Evolutionary conservation across 78 protist genomes (phyloP), one percentile per base, ranked within the genome.

Genomic region (Cyanophora paradoxa): DNA sequence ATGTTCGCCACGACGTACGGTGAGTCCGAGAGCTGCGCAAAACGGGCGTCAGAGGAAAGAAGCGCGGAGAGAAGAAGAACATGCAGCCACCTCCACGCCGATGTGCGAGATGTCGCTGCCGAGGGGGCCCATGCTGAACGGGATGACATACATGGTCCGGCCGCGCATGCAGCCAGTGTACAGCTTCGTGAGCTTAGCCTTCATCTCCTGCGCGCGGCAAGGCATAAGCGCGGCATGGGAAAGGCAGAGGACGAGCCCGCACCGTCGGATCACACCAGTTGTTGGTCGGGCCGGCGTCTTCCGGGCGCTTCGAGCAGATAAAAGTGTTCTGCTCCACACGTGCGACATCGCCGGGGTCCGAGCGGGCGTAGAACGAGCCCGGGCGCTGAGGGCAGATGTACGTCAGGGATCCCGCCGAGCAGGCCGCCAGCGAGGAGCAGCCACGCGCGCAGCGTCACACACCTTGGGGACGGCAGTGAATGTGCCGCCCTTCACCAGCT

Each of bases 91-190:
- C 65, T 87, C 80, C 10, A 92, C 83, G 42, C 93, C 92, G 14
- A 80, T 56, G 31, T 78, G 81, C 3, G 90, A 61, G 42, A 84
- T 65, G 8, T 54, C 73, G n/a, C 88, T 74, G 26, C 82, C 78
- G 17, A 84, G 22, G 46, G 92, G 93, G 14, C 92, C 95, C 92
- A 87, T 88, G 30, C 80, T 42, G 71, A 81, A 88, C 37, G 96
- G 96, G 75, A 92, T 71, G 22, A 92, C 88, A 40, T 83, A 92
- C 90, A 92, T 79, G 22, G 93, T 88, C 44, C 93, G 78, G 42
- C 93, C 90, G 56, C 42, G 65, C 96, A 92, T 92, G 52, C 76
- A 61, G 5, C 85, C 84, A 4, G 24, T 57, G 46, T 85, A 88
- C 34, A 71, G 52, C 44, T 74, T 67, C 20, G 71, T 65, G 77